Base-by-base conservation (phyloP, 306 rosid species). In the Crotalaria pallida region DNA sequence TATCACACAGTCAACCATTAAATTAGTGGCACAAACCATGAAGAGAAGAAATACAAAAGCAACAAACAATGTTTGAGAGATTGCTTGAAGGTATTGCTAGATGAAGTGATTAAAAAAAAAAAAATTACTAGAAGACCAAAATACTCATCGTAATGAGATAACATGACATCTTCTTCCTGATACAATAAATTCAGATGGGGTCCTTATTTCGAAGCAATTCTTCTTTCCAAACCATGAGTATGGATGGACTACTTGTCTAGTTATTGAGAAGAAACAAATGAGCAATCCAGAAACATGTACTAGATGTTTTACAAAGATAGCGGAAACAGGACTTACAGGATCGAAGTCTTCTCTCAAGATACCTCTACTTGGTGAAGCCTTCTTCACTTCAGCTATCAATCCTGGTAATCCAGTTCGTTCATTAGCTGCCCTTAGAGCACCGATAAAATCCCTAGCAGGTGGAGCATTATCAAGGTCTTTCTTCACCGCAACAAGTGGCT, bases 341-440 rank as follows among this genome's bases (percentile, higher is more conserved):
- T 91, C 89, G 63, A 95, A 95, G 75, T 95, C 79, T 83, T 95
- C 97, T 69, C 96, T 89, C 71, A 95, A 69, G 48, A 95, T 79
- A 64, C 99, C 99, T 81, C 96, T 89, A 78, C 99, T 95, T 43
- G 97, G 99, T 16, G 97, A 95, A 56, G 99, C 97, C 84, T 95
- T 95, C 81, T 95, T 95, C 80, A 91, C 99, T 86, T 91, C 99
- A 73, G 99, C 99, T 45, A 95, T 95, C 85, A 95, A 76, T 77
- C 91, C 99, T 7, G 99, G 99, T 33, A 91, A 40, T 49, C 93
- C 89, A 53, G 97, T 89, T 87, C 96, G 85, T 4, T 59, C 77
- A 69, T 83, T 73, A 7, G 97, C 96, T 0, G 79, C 91, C 76
- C 80, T 87, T 55, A 95, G 77, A 75, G 97, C 97, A 58, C 96